Base-by-base conservation (phyloP, 352 stramenopile species). In the Halophytophthora batemanensis region DNA sequence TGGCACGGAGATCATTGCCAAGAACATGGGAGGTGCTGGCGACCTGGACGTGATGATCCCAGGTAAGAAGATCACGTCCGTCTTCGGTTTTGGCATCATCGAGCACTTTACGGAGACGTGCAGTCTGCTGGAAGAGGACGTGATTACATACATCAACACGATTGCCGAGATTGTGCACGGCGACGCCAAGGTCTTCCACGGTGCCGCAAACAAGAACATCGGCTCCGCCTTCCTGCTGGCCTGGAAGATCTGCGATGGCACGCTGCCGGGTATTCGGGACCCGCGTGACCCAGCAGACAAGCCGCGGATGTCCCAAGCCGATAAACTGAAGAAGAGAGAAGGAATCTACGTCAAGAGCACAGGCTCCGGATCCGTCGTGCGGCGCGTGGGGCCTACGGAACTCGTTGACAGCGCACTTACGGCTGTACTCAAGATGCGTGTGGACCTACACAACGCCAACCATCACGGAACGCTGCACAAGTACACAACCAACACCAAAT, bases 121-220 rank as follows among this genome's bases (percentile, higher is more conserved):
- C 38, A 87, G 82, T 50, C 66, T 90, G 25, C 64, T 99, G 1
- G 87, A 97, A 48, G 90, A 98, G 50, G 93, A 98, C 59, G 86
- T 98, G 2, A 98, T 98, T 77, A 98, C 87, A 43, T 97, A 98
- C 69, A 97, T 99, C 51, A 99, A 99, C 63, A 98, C 88, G 29
- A 93, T 99, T 53, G 96, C 95, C 2, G 82, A 90, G 37, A 98
- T 99, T 50, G 82, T 99, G 14, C 96, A 99, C 53, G 75, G 90
- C 23, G 92, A 98, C 55, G 88, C 95, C 1, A 95, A 97, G 56
- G 61, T 93, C 5, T 98, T 94, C 75, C 87, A 94, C 36, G 95
- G 95, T 23, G 90, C 95, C 35, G 96, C 91, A 37, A 98, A 99
- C 64, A 98, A 98, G 62, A 99, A 98, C 74, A 92, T 99, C 31